Conservation (phyloP, 2,329 filamentous ascomycete species). For the Talaromyces sp. region DNA sequence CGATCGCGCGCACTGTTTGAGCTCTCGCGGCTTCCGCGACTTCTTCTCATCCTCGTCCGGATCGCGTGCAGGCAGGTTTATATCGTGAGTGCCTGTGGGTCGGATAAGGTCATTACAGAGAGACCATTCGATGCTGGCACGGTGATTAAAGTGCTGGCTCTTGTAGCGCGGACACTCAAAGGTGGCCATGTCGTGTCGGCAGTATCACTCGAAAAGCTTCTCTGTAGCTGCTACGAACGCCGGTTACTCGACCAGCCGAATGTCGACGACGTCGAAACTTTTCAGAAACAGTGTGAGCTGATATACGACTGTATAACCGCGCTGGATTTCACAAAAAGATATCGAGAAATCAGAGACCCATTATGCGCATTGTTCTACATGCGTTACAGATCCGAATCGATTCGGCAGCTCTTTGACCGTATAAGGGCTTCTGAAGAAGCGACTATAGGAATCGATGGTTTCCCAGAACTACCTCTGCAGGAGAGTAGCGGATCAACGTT, state of each 20-base stretch:
- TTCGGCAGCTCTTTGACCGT: constrained; percentile 1
- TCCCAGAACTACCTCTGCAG: not conserved
- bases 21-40: constrained; percentile 13
- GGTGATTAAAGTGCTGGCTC: not conserved
- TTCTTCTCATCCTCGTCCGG: constrained; percentile 6
- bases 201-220: constrained; percentile 8
- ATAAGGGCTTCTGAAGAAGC: not conserved
- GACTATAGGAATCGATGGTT: not conserved
- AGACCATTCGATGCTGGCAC: constrained; percentile 5
- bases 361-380: not conserved
- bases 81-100: constrained; percentile 18
- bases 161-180: not conserved
- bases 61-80: constrained; percentile 9
- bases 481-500: constrained; percentile 1
- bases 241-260: constrained; percentile 1
- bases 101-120: constrained; percentile 11
- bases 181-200: not conserved
- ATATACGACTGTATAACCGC: constrained; percentile 10
- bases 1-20: not conserved
- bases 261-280: not conserved
- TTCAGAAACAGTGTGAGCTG: not conserved
- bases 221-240: constrained; percentile 10
- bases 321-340: constrained; percentile 5
- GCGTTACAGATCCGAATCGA: not conserved
- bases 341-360: not conserved